Conservation (phyloP, 352 stramenopile genomes). For the Pilasporangium apinafurcum region DNA sequence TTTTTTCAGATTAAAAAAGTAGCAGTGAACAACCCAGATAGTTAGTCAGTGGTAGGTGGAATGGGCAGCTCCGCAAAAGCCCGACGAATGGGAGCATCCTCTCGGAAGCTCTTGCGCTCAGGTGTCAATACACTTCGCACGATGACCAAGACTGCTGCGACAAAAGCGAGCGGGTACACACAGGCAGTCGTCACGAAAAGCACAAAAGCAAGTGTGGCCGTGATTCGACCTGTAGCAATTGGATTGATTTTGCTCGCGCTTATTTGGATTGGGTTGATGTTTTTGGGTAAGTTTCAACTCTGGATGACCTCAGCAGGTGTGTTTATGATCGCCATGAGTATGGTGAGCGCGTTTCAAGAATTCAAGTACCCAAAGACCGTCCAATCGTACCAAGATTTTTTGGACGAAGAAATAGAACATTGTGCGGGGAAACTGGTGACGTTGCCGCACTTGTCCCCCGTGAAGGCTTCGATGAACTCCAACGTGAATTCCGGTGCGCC, state of each 20-base stretch:
- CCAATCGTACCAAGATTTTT: conserved; percentile 46
- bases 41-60: too few species aligned
- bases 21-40: too few species aligned
- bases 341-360: conserved; percentile 57
- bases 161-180: conserved; percentile 13
- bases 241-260: conserved; percentile 30
- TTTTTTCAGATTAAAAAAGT: too few species aligned
- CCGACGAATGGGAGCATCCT: conserved; percentile 1
- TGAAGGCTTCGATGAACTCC: conserved; percentile 8
- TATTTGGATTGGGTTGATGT: conserved; percentile 35
- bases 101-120: conserved; percentile 1
- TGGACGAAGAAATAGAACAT: conserved; percentile 49
- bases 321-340: conserved; percentile 53
- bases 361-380: conserved; percentile 31
- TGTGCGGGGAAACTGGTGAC: conserved; percentile 40
- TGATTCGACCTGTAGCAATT: conserved; percentile 20
- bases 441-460: conserved; percentile 37
- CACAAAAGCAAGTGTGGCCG: not conserved
- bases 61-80: conserved; percentile 4
- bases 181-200: conserved; percentile 4
- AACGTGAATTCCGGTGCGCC: conserved; percentile 7
- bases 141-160: conserved; percentile 18
- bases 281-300: conserved; percentile 45
- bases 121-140: too few species aligned
- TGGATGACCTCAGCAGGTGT: conserved; percentile 64